These are phyloP conservation scores for Geotrichum histeridarum DNA, from an alignment of 1,139 yeast genomes.

Conservation along the genomic window DNA sequence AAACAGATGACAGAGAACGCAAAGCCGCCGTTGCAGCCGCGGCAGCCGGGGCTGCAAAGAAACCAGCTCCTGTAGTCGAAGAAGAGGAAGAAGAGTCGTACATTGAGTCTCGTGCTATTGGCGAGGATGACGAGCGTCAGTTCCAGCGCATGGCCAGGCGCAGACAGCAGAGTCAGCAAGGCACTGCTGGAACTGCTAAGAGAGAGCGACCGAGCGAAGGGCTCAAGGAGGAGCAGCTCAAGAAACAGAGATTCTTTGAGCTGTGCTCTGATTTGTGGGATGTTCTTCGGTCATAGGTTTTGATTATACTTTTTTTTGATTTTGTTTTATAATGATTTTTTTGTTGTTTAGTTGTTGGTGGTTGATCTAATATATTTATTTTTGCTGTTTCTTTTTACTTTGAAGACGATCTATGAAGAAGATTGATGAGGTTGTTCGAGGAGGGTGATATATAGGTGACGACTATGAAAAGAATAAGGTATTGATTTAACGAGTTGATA, in stretches of 20 bases:
- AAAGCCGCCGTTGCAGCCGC: conserved; percentile 12
- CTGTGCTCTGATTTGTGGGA: conserved; percentile 36
- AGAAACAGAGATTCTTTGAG: conserved; percentile 29
- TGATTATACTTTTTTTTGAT: neutral
- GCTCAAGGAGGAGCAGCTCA: conserved; percentile 8
- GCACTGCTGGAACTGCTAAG: neutral
- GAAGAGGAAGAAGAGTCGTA: conserved; percentile 19
- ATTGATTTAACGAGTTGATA: too few relatives aligned
- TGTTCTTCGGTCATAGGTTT: conserved; percentile 17
- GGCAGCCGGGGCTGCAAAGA: conserved; percentile 4
- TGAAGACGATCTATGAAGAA: neutral
- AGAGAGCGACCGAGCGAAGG: neutral
- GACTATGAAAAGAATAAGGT: too few relatives aligned
- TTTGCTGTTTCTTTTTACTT: neutral
- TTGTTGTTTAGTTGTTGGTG: neutral
- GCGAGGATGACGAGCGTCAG: conserved; percentile 20
- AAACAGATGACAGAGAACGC: conserved; percentile 15
- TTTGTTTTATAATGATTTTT: neutral
- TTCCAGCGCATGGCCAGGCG: neutral
- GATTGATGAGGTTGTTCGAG: too few relatives aligned
- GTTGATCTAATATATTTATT: neutral
- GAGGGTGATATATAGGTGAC: too few relatives aligned
- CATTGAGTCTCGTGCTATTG: conserved; percentile 21
- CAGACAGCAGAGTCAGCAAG: conserved; percentile 2
- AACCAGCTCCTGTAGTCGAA: neutral